These are phyloP conservation scores for Scedosporium aurantiacum DNA, from an alignment of 2,329 filamentous ascomycete species.

Conservation along the genomic window DNA sequence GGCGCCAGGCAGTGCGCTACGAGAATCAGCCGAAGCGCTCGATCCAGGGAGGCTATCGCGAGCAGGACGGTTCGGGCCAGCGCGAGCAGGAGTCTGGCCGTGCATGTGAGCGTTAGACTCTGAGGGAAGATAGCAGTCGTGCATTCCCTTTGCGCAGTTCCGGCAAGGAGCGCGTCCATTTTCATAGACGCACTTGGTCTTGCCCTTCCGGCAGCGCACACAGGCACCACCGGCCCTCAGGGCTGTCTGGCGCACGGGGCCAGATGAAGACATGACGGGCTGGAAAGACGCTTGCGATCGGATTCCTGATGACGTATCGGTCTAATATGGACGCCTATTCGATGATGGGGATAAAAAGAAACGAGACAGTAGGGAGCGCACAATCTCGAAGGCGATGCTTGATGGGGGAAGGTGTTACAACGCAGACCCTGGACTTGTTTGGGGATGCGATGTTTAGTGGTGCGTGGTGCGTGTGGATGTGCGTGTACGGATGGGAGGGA, in stretches of 20 bases:
- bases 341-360: not conserved
- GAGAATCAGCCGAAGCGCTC: conserved; percentile 27
- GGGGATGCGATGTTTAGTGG: not conserved
- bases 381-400: not conserved
- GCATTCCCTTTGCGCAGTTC: conserved; percentile 53
- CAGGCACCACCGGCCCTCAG: conserved; percentile 50
- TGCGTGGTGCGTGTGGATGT: not conserved
- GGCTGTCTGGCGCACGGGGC: conserved; percentile 44
- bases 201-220: conserved; percentile 52
- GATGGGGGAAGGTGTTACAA: not conserved
- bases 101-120: conserved; percentile 50
- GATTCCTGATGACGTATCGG: not conserved
- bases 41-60: conserved; percentile 43
- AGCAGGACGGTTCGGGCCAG: conserved; percentile 35
- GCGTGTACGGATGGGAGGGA: not conserved
- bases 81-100: conserved; percentile 44
- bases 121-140: conserved; percentile 51
- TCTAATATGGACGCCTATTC: not conserved
- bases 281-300: not conserved
- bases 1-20: conserved; percentile 29
- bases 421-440: not conserved
- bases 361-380: not conserved
- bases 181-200: conserved; percentile 54
- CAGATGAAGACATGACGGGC: conserved; percentile 30
- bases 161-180: conserved; percentile 51